Base-by-base conservation (phyloP, 2,329 filamentous ascomycete genomes). In the Emericellopsis atlantica region DNA sequence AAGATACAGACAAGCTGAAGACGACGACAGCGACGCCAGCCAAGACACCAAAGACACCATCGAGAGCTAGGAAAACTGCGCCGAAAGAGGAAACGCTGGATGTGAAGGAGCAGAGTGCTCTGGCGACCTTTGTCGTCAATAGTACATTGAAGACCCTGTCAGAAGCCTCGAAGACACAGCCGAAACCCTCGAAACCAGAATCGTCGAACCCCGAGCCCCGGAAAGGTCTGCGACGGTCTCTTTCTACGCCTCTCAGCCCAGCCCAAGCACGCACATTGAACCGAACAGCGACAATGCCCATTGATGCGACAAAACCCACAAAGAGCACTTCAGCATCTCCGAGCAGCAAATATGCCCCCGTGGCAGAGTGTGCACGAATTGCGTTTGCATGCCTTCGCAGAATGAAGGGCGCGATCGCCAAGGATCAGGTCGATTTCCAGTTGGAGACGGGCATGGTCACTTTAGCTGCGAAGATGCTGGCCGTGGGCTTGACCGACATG, bases 81-180 rank as follows among this genome's bases (percentile, higher is more conserved):
- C 45, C 26, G 12, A 29, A 12, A 12, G 26, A 29, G 26, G 26
- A 29, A 29, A 4, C 26, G 6, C 6, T 29, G 6, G 26, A 45
- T 18, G 41, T 49, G 48, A 66, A 59, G 49, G 81, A 86, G 43
- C 76, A 72, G 55, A 78, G 77, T 39, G 66, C 74, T 36, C 61
- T 89, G 31, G 83, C 84, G 11, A 86, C 83, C 0, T 75, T 87
- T 45, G 67, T 86, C 31, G 76, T 87, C 51, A 90, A 89, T 54
- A 65, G 67, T 6, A 70, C 79, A 1, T 66, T 89, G 32, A 87
- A 84, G 51, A 69, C 73, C 9, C 67, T 90, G 4, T 70, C 71
- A n/a, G 78, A 84, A 42, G 77, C 77, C 0, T 67, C 77, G 16
- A 87, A 79, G 54, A 58, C 64, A 4, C 46, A 51, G 4, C 41